phyloP scores from a whole-genome alignment of 1,284 basidiomycete genomes.

The Schizopora paradoxa region DNA sequence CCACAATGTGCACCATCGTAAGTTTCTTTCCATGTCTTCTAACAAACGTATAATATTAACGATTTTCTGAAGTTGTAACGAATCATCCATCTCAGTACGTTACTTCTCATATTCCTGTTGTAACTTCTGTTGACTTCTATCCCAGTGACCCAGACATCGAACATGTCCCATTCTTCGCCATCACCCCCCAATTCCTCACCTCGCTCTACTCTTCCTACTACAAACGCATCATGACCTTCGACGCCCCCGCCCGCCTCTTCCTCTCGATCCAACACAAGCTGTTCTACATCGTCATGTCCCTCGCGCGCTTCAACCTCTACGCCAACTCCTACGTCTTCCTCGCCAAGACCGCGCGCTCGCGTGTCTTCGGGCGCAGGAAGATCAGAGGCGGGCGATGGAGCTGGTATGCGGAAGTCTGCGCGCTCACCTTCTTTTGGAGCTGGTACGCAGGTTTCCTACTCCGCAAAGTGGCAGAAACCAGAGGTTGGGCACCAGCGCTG shows the following conservation, averaged over 20 bases:
- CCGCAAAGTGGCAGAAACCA: slow-evolving; percentile 49
- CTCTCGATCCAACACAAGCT: slow-evolving; percentile 85
- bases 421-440: slow-evolving; percentile 70
- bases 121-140: slow-evolving; percentile 14
- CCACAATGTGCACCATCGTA: slow-evolving; percentile 94
- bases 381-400: slow-evolving; percentile 64
- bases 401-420: slow-evolving; percentile 65
- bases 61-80: slow-evolving; percentile 67
- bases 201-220: slow-evolving; percentile 94
- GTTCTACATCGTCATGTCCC: slow-evolving; percentile 88
- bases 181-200: slow-evolving; percentile 81
- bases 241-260: slow-evolving; percentile 62
- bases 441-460: too few relatives aligned
- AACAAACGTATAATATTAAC: slow-evolving; percentile 12
- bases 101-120: slow-evolving; percentile 8
- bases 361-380: slow-evolving; percentile 54
- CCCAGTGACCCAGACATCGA: slow-evolving; percentile 91
- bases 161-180: slow-evolving; percentile 96
- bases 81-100: slow-evolving; percentile 94
- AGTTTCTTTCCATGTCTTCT: slow-evolving; percentile 28
- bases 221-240: slow-evolving; percentile 81
- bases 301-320: slow-evolving; percentile 96
- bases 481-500: slow-evolving; percentile 59
- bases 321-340: slow-evolving; percentile 82
- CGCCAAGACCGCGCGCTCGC: slow-evolving; percentile 46